These are phyloP conservation scores for Dendrobium nobile DNA, from an alignment of 106 monocot species.

Conservation along the genomic window DNA sequence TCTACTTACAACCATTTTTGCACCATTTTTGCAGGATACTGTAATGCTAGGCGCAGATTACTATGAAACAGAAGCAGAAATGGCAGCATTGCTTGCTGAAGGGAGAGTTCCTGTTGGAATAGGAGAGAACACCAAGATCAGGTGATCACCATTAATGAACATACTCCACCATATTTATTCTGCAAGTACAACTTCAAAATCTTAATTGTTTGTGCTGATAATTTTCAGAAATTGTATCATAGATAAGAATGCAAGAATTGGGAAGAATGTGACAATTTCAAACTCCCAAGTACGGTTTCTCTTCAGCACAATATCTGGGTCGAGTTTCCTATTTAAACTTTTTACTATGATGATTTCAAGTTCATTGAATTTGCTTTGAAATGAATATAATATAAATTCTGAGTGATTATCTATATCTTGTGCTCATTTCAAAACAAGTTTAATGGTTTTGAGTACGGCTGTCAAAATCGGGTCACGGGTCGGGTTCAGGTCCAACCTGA, in stretches of 20 bases:
- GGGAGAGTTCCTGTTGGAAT: constrained; percentile 86
- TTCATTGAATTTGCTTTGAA: not conserved
- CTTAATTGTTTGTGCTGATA: not conserved
- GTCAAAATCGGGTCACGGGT: too few relatives aligned
- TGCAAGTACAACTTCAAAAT: not conserved
- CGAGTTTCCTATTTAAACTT: too few relatives aligned
- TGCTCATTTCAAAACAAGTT: too few relatives aligned
- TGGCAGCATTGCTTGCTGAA: constrained; percentile 59
- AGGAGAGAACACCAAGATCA: constrained; percentile 84
- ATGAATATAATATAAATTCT: not conserved
- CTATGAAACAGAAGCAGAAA: constrained; percentile 78
- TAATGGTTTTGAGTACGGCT: too few relatives aligned
- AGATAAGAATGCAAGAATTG: constrained; percentile 77
- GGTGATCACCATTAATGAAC: constrained; percentile 17
- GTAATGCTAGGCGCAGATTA: constrained; percentile 96
- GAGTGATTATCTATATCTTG: too few relatives aligned
- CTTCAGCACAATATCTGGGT: not conserved
- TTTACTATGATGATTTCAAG: too few relatives aligned
- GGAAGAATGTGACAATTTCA: constrained; percentile 55
- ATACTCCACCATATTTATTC: too few relatives aligned
- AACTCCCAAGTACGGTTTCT: constrained; percentile 48
- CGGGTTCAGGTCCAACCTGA: too few relatives aligned
- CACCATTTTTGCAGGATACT: constrained; percentile 49
- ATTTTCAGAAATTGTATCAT: constrained; percentile 59
- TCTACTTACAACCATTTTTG: not conserved